Evolutionary conservation across 768 basidiomycete species (phyloP), one percentile per base, ranked within the genome.

Genomic region (Mycena vulgaris): DNA sequence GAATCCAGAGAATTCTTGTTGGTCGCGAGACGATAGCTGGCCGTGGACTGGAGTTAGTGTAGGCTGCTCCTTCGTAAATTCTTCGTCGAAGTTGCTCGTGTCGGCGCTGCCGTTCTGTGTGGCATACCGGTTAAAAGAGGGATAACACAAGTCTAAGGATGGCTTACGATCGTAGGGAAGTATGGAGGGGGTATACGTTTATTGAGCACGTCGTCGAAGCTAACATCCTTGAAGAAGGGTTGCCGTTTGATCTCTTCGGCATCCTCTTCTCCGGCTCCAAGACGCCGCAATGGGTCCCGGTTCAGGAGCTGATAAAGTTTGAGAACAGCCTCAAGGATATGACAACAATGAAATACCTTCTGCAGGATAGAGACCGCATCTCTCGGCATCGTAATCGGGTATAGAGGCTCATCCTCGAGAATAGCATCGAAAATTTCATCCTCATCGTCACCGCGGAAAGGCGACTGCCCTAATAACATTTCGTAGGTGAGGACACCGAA

Each of bases 371-470:
- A 95, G 51, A 99, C 97, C 9, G 96, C 96, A 76, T 99, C 97
- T 61, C 95, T 88, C 10, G 97, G 98, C 98, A 99, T 99, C 8
- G 98, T 98, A 74, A 99, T 99, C 2, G 98, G 98, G 82, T 99
- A 99, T 69, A 99, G 79, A 30, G 97, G 97, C 79, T 99, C 98
- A 77, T 99, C 98, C 80, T 99, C 98, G 35, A 99, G 83, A 75
- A 99, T 99, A 45, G 98, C 98, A 80, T 99, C 98, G 79, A 99
- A 99, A 68, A 99, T 99, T 86, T 99, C 98, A 78, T 99, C 98
- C 80, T 99, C 98, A 74, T 99, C 98, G 75, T 99, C 98, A 66
- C 98, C 98, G 51, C 97, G 92, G 92, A 99, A 99, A 4, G 98
- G 98, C 6, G 98, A 99, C 83, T 99, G 98, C 52, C 98, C 98